phyloP scores from a whole-genome alignment of 495 filamentous ascomycete species.

The Penicillium malachiteum region DNA sequence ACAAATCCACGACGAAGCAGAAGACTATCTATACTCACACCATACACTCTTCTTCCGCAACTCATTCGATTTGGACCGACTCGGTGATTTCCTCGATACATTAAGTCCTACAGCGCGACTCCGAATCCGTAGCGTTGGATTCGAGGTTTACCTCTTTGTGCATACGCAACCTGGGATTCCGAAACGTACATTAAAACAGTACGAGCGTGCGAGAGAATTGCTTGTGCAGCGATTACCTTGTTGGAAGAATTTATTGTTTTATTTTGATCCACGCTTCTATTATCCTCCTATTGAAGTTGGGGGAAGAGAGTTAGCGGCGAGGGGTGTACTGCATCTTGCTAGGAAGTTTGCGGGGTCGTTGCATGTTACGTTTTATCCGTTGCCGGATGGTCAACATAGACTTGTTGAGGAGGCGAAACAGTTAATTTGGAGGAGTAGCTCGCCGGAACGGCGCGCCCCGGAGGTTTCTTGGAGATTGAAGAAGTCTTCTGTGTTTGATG shows the following conservation, averaged over 20 bases:
- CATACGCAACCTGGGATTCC: conserved; percentile 35
- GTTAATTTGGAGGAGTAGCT: conserved; percentile 20
- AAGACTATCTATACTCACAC: conserved; percentile 38
- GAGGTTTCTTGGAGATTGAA: neutral
- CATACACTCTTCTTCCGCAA: conserved; percentile 46
- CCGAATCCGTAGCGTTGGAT: conserved; percentile 40
- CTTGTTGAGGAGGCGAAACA: conserved; percentile 29
- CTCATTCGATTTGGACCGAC: conserved; percentile 37
- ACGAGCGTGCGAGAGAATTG: conserved; percentile 27
- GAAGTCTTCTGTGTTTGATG: neutral
- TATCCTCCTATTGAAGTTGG: conserved; percentile 31
- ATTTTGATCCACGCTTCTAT: conserved; percentile 41
- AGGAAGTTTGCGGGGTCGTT: conserved; percentile 26
- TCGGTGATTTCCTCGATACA: conserved; percentile 38
- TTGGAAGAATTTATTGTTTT: conserved; percentile 31
- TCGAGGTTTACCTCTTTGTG: conserved; percentile 45
- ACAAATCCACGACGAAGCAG: conserved; percentile 44
- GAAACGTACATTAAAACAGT: conserved; percentile 37
- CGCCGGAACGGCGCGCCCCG: conserved; percentile 7
- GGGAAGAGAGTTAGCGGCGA: conserved; percentile 28
- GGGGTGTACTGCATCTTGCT: conserved; percentile 35
- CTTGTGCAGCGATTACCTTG: conserved; percentile 27
- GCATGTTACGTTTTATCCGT: conserved; percentile 32
- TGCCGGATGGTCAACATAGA: conserved; percentile 25
- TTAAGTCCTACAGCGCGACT: conserved; percentile 32